These are phyloP conservation scores for Penicillium sp. DNA, from an alignment of 2,329 filamentous ascomycete genomes.

Conservation along the genomic window DNA sequence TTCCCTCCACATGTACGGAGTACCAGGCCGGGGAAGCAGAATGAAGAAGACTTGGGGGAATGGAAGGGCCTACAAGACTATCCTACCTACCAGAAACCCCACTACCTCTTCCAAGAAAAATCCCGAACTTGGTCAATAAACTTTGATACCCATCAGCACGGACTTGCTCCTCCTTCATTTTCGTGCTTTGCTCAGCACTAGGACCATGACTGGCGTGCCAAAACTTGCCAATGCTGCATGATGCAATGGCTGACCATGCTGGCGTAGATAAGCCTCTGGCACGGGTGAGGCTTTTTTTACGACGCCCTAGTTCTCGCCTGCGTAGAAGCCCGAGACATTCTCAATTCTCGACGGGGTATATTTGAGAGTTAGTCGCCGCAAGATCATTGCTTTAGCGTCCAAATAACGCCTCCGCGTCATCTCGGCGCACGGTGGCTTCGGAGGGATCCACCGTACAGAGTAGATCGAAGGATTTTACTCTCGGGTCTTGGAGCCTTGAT, in stretches of 20 bases:
- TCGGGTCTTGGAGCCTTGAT: neutral
- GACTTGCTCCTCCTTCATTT: neutral
- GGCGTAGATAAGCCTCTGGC: conserved; percentile 6
- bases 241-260: conserved; percentile 3
- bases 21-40: neutral
- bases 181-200: conserved; percentile 9
- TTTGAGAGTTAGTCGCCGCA: neutral
- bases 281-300: conserved; percentile 12
- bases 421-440: neutral
- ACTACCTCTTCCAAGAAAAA: neutral
- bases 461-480: neutral
- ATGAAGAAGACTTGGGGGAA: neutral
- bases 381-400: neutral
- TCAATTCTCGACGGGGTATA: neutral
- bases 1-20: conserved; percentile 4
- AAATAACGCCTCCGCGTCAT: conserved; percentile 15
- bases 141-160: conserved; percentile 5
- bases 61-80: neutral
- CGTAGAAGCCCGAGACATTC: neutral
- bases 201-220: neutral
- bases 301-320: neutral
- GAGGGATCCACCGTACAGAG: neutral
- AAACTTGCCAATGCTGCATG: neutral
- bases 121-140: neutral
- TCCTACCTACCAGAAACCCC: neutral